phyloP scores from a whole-genome alignment of 1,139 yeast genomes.

The Taphrina flavorubra region DNA sequence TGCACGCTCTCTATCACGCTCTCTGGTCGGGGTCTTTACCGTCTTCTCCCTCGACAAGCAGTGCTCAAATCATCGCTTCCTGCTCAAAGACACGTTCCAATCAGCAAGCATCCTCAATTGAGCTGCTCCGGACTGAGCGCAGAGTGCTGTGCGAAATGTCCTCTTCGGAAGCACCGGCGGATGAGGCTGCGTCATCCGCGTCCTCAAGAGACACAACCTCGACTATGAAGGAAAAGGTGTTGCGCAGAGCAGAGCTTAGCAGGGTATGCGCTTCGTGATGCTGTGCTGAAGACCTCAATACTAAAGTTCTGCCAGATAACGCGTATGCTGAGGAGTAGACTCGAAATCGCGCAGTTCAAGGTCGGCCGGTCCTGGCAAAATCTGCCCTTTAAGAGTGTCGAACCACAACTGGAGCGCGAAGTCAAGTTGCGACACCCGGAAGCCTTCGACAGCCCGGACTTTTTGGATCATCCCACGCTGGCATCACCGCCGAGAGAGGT shows the following conservation, averaged over 20 bases:
- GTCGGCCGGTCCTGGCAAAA: conserved; percentile 55
- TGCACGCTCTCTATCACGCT: too few species aligned
- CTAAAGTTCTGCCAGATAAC: conserved; percentile 49
- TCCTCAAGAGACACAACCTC: conserved; percentile 20
- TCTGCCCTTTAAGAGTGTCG: conserved; percentile 52
- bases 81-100: too few species aligned
- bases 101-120: too few species aligned
- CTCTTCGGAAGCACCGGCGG: conserved; percentile 15
- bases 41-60: too few species aligned
- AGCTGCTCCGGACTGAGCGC: background rate
- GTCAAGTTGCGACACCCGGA: conserved; percentile 17
- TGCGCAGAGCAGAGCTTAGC: conserved; percentile 43
- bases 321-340: conserved; percentile 53
- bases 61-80: too few species aligned
- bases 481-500: conserved; percentile 28
- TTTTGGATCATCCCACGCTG: conserved; percentile 1
- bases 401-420: conserved; percentile 50
- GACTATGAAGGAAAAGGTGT: conserved; percentile 40
- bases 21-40: too few species aligned
- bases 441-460: background rate
- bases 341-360: conserved; percentile 55
- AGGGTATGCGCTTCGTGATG: conserved; percentile 30
- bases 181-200: conserved; percentile 12
- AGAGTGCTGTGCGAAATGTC: conserved; percentile 9
- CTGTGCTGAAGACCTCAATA: background rate